These are phyloP conservation scores for Cystobasidium sp. DNA, from an alignment of 1,284 basidiomycete species.

Conservation along the genomic window DNA sequence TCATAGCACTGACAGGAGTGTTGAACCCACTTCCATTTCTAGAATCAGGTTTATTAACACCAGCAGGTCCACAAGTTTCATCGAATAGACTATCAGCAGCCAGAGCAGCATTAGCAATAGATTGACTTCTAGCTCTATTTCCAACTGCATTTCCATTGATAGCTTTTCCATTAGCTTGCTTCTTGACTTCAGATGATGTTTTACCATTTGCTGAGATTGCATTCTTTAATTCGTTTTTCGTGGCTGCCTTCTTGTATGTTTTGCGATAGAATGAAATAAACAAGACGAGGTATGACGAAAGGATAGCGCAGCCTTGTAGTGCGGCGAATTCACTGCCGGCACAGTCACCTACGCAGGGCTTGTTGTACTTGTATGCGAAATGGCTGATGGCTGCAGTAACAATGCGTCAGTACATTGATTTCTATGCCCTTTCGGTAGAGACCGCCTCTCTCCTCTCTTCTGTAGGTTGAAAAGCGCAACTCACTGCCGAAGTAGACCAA, in stretches of 20 bases:
- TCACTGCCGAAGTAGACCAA: conserved; percentile 90
- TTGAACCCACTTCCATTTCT: conserved; percentile 25
- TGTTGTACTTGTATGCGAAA: conserved; percentile 64
- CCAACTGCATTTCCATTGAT: background rate
- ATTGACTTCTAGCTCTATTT: conserved; percentile 20
- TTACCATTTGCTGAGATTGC: conserved; percentile 32
- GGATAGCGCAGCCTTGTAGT: conserved; percentile 81
- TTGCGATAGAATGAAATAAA: conserved; percentile 68
- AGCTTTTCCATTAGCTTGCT: conserved; percentile 1
- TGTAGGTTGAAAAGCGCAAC: conserved; percentile 59
- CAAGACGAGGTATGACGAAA: conserved; percentile 85
- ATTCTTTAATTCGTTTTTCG: conserved; percentile 14
- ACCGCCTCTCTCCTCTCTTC: background rate
- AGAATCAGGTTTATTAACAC: conserved; percentile 29
- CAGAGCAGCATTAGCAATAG: conserved; percentile 23
- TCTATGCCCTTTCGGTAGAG: background rate
- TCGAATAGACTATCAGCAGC: conserved; percentile 34
- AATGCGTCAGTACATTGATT: conserved; percentile 24
- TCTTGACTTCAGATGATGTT: background rate
- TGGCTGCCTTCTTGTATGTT: conserved; percentile 56
- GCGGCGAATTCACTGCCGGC: conserved; percentile 88
- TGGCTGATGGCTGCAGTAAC: conserved; percentile 73
- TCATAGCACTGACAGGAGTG: conserved; percentile 25
- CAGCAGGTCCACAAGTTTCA: conserved; percentile 43
- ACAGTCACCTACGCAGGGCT: conserved; percentile 79